phyloP scores from a whole-genome alignment of 768 basidiomycete species.

The Mycena floridula region DNA sequence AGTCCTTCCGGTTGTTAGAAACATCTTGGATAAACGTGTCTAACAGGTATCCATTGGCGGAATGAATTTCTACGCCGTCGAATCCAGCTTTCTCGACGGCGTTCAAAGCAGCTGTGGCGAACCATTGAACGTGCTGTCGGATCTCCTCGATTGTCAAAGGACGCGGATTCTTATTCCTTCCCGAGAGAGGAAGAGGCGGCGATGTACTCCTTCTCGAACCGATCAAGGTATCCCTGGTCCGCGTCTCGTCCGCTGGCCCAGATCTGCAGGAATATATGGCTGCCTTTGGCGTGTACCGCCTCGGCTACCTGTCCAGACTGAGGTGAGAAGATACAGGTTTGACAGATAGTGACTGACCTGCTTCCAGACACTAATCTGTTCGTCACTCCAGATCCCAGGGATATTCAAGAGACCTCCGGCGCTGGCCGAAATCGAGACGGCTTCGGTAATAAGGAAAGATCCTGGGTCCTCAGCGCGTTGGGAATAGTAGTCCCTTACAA shows the following conservation, averaged over 20 bases:
- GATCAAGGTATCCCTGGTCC: conserved; percentile 9
- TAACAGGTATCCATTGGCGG: conserved; percentile 28
- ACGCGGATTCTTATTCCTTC: conserved; percentile 15
- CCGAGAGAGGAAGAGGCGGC: conserved; percentile 18
- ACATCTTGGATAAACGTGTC: conserved; percentile 42
- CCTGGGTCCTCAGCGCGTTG: conserved; percentile 21
- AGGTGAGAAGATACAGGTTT: neutral
- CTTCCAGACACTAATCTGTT: conserved; percentile 43
- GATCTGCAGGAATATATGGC: conserved; percentile 37
- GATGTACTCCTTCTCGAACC: conserved; percentile 15
- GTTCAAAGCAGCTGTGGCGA: conserved; percentile 37
- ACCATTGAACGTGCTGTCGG: conserved; percentile 30
- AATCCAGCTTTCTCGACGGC: conserved; percentile 43
- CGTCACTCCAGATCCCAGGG: conserved; percentile 36
- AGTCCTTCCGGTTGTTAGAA: conserved; percentile 44
- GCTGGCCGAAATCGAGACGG: conserved; percentile 23
- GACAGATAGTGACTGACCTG: conserved; percentile 13
- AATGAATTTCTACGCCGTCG: conserved; percentile 36
- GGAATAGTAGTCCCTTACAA: conserved; percentile 20
- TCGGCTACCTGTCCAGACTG: conserved; percentile 25
- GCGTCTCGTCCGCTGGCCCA: conserved; percentile 43
- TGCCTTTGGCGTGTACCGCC: conserved; percentile 36
- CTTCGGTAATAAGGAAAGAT: conserved; percentile 34
- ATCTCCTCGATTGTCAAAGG: conserved; percentile 35
- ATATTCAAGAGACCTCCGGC: conserved; percentile 26